Evolutionary conservation across 108 stramenopile genomes (phyloP).

Genomic region (Nitzschia sp.): DNA sequence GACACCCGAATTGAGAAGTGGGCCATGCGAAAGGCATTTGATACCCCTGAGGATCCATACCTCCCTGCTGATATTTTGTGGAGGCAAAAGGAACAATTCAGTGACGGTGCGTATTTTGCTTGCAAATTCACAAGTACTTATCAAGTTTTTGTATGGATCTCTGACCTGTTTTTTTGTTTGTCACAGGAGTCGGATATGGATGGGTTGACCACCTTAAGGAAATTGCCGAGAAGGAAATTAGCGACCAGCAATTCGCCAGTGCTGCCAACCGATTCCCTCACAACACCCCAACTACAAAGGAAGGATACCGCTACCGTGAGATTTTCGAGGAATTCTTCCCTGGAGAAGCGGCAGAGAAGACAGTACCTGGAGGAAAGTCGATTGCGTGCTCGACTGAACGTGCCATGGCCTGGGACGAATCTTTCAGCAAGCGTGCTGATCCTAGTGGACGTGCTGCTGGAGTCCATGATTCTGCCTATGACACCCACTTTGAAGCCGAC

Average conservation of each 20-base stretch:
- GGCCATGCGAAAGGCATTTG: slow-evolving; percentile 96
- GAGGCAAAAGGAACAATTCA: slow-evolving; percentile 99
- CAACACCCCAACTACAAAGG: slow-evolving; percentile 98
- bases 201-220: slow-evolving; percentile 96
- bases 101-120: slow-evolving; percentile 76
- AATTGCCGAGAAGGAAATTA: slow-evolving; percentile 87
- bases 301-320: slow-evolving; percentile 95
- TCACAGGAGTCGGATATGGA: slow-evolving; percentile 92
- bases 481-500: slow-evolving; percentile 81
- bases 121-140: too few species aligned
- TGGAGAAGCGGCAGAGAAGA: slow-evolving; percentile 92
- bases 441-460: slow-evolving; percentile 95
- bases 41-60: slow-evolving; percentile 98
- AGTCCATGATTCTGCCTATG: slow-evolving; percentile 93
- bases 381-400: slow-evolving; percentile 98
- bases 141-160: too few species aligned
- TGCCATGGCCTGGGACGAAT: slow-evolving; percentile 95
- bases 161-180: too few species aligned
- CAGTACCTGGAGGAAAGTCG: slow-evolving; percentile 95
- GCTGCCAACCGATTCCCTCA: slow-evolving; percentile 92
- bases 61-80: slow-evolving; percentile 95
- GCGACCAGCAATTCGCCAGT: slow-evolving; percentile 91
- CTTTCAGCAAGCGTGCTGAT: slow-evolving; percentile 84
- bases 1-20: slow-evolving; percentile 94
- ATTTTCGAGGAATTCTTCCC: slow-evolving; percentile 97